Base-by-base conservation (phyloP, 2,329 filamentous ascomycete species). In the Paracoccidioides lutzii region DNA sequence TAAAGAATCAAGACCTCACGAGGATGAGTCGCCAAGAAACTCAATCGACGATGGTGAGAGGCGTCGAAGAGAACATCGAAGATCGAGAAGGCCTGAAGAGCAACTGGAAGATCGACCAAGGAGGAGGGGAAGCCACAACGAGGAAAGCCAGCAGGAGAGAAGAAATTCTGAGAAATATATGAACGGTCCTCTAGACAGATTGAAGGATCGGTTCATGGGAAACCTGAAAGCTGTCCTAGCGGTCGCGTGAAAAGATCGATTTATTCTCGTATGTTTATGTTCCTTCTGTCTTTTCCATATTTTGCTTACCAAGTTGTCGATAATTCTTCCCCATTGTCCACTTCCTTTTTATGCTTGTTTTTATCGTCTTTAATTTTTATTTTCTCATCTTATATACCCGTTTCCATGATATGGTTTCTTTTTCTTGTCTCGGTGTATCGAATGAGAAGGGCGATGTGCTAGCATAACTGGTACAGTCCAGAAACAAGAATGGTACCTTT, bases 191-290 rank as follows among this genome's bases (percentile, higher is more conserved):
- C 28, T 49, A 3, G 53, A 55, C 15, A 55, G 41, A 42, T 54
- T 59, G 50, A 56, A 46, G 32, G 58, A 59, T 30, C 55, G 43
- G 33, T 53, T 59, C 22, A 46, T 46, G 45, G 56, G 52, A 40
- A 57, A 56, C 45, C 37, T 59, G n/a, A 57, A 52, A 44, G 50
- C 55, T 49, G 56, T 58, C 14, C 55, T 59, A 40, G 40, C 55
- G 5, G 55, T 56, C 33, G 58, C 58, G 28, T 49, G 22, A 50
- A 41, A 14, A 40, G 9, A 28, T 22, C 15, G 30, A 2, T 37
- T 46, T 45, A 4, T 53, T 44, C 15, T 53, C 33, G 33, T 40
- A n/a, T 28, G 28, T 53, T 41, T 40, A n/a, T 12, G 2, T 35
- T 30, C 15, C 15, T 30, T 40, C 2, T 30, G 22, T 51, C 30